Conservation (phyloP, 495 filamentous ascomycete genomes). For the Penicillium robsamsonii region DNA sequence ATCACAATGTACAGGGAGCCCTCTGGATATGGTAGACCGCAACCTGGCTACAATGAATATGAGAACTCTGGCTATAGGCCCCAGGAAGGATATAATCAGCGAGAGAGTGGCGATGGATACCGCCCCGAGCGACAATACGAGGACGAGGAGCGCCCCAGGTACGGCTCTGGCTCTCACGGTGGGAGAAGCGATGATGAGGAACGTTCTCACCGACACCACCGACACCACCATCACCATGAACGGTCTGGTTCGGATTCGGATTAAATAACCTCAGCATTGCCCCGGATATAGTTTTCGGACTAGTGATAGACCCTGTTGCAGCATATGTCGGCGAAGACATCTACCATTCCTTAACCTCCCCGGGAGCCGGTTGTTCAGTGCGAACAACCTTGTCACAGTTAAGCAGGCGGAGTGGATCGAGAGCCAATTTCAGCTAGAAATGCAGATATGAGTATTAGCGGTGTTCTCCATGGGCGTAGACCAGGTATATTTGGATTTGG, state of each 20-base stretch:
- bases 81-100: conserved; percentile 21
- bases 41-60: conserved; percentile 23
- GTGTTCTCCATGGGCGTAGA: not conserved
- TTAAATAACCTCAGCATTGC: conserved; percentile 1
- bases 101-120: conserved; percentile 12
- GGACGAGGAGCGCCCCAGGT: conserved; percentile 15
- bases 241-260: conserved; percentile 27
- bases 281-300: not conserved
- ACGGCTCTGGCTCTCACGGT: conserved; percentile 17
- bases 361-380: conserved; percentile 37
- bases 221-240: conserved; percentile 33
- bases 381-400: conserved; percentile 69
- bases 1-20: conserved; percentile 18
- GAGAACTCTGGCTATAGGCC: conserved; percentile 15
- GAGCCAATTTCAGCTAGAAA: conserved; percentile 59
- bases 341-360: conserved; percentile 45
- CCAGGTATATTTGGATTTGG: not conserved
- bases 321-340: not conserved
- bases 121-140: conserved; percentile 10
- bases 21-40: conserved; percentile 21
- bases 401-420: conserved; percentile 62
- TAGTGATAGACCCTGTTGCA: not conserved
- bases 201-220: conserved; percentile 33
- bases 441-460: conserved; percentile 15
- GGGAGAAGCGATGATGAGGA: conserved; percentile 20